A percentile compares a stretch with the other conserved stretches of the same genome.
phyloP scores from a whole-genome alignment of 1,284 basidiomycete species.

The Malassezia psittaci region DNA sequence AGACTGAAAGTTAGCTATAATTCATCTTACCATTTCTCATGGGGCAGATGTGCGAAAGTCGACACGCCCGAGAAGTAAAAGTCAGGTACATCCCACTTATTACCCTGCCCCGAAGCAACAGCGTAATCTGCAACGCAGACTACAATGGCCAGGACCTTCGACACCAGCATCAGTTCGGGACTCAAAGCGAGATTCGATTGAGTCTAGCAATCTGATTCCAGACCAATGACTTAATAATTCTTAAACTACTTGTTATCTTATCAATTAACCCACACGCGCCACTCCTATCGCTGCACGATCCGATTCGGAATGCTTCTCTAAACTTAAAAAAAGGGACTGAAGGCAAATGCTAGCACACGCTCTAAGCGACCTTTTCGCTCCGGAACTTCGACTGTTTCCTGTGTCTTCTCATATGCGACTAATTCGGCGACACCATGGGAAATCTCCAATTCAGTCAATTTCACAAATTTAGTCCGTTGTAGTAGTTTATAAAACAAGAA shows the following conservation, averaged over 20 bases:
- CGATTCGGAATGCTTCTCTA: too few relatives aligned
- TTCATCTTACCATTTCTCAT: not conserved
- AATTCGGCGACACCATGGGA: not conserved
- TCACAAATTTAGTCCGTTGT: not conserved
- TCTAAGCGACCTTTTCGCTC: not conserved
- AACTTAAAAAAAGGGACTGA: not conserved
- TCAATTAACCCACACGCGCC: too few relatives aligned
- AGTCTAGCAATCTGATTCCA: too few relatives aligned
- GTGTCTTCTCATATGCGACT: not conserved
- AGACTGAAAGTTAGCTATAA: slow-evolving; percentile 16
- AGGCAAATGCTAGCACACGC: not conserved
- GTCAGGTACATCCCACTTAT: slow-evolving; percentile 5
- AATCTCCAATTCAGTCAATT: not conserved
- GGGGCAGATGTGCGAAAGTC: slow-evolving; percentile 27
- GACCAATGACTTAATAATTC: too few relatives aligned
- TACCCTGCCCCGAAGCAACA: slow-evolving; percentile 49
- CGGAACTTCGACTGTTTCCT: not conserved
- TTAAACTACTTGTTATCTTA: too few relatives aligned
- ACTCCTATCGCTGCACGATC: too few relatives aligned
- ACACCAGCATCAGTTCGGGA: not conserved
- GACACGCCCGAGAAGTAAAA: slow-evolving; percentile 11
- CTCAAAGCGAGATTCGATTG: too few relatives aligned
- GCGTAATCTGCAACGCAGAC: slow-evolving; percentile 49
- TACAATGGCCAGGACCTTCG: not conserved
- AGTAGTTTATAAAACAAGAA: not conserved